Conservation (phyloP, 495 filamentous ascomycete species). For the Penicillium malachiteum region DNA sequence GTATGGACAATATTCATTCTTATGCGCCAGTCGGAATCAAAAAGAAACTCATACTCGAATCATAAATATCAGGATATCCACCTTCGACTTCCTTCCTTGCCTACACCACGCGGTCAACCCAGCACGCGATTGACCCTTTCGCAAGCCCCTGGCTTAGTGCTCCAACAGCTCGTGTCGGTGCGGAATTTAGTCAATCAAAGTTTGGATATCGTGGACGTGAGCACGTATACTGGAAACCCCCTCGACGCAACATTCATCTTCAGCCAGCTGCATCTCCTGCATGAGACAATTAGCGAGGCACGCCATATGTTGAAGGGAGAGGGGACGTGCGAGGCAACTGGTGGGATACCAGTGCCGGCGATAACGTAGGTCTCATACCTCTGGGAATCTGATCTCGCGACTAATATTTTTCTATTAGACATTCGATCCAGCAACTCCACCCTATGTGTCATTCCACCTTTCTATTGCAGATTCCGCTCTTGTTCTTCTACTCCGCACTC, state of each 20-base stretch:
- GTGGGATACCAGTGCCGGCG: slow-evolving; percentile 55
- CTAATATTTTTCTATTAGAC: slow-evolving; percentile 21
- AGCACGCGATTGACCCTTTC: slow-evolving; percentile 58
- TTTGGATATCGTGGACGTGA: slow-evolving; percentile 76
- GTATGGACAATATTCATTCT: slow-evolving; percentile 22
- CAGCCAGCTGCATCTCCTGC: slow-evolving; percentile 73
- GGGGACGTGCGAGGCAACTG: slow-evolving; percentile 53
- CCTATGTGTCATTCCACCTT: slow-evolving; percentile 69
- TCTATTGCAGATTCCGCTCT: slow-evolving; percentile 75
- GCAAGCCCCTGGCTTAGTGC: slow-evolving; percentile 48
- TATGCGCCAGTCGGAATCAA: not conserved
- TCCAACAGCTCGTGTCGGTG: slow-evolving; percentile 68
- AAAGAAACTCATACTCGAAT: not conserved
- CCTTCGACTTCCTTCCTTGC: slow-evolving; percentile 48
- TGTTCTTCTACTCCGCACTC: slow-evolving; percentile 73
- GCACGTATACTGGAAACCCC: slow-evolving; percentile 62
- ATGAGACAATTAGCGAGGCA: slow-evolving; percentile 74
- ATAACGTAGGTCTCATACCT: slow-evolving; percentile 41
- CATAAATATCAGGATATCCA: slow-evolving; percentile 43
- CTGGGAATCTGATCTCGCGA: not conserved
- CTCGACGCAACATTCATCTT: slow-evolving; percentile 67
- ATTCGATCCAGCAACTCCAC: slow-evolving; percentile 59
- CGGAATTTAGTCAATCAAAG: slow-evolving; percentile 72
- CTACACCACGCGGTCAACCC: slow-evolving; percentile 42
- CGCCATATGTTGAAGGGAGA: slow-evolving; percentile 49